Conservation (phyloP, 257 asterid genomes). For the Echium plantagineum region DNA sequence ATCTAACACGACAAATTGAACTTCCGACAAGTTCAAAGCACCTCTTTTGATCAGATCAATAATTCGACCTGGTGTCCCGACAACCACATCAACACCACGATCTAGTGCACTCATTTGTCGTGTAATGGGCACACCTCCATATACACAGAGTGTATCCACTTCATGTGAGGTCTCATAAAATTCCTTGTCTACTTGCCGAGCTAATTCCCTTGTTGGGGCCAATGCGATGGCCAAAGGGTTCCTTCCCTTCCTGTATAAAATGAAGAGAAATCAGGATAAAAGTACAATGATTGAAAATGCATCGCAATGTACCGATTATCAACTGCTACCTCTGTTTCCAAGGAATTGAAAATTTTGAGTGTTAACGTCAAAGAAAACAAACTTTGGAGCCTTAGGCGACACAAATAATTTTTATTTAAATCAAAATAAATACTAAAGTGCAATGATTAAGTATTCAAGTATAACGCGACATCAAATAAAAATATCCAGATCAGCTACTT, state of each 20-base stretch:
- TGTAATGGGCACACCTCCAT: constrained; percentile 77
- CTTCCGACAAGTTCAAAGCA: constrained; percentile 52
- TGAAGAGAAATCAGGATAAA: not conserved
- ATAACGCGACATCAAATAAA: no score
- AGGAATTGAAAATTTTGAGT: no score
- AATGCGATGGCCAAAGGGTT: constrained; percentile 64
- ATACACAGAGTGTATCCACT: constrained; percentile 72
- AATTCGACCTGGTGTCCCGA: constrained; percentile 90
- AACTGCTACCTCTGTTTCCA: no score
- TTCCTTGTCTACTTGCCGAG: constrained; percentile 85
- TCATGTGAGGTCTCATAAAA: constrained; percentile 63
- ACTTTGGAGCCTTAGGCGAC: no score
- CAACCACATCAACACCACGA: constrained; percentile 72
- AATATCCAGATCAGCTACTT: no score
- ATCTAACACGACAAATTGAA: constrained; percentile 78
- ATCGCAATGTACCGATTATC: not conserved
- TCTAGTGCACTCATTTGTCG: constrained; percentile 78
- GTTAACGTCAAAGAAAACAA: no score
- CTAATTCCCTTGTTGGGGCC: constrained; percentile 98
- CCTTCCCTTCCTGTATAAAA: constrained; percentile 52
- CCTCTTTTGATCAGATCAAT: constrained; percentile 90
- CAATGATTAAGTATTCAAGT: no score
- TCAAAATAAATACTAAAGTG: no score
- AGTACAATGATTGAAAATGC: not conserved
- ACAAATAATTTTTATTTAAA: no score